Conservation (phyloP, 371 early-diverging fungal genomes). For the Syncephalastrum contaminatum region DNA sequence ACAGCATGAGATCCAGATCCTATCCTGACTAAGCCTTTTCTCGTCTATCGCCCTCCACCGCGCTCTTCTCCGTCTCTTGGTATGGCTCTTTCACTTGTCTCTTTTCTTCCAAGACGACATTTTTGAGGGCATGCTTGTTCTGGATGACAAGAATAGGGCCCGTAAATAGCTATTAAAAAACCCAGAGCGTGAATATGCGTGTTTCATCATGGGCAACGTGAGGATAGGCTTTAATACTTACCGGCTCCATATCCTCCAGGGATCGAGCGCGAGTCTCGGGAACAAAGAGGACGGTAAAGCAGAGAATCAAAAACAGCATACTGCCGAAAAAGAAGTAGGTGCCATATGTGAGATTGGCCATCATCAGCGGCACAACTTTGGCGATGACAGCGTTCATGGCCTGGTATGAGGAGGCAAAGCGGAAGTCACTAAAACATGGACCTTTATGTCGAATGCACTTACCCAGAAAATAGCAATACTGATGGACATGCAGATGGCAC, state of each 20-base stretch:
- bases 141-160: no score
- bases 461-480: constrained; percentile 61
- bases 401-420: not conserved
- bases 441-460: no score
- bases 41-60: no score
- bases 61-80: no score
- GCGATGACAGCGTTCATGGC: constrained; percentile 50
- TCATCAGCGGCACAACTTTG: constrained; percentile 49
- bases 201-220: no score
- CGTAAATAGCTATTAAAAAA: no score
- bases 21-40: no score
- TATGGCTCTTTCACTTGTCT: no score
- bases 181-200: no score
- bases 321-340: constrained; percentile 58
- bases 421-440: not conserved
- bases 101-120: no score
- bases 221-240: not conserved
- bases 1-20: no score
- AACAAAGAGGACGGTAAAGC: constrained; percentile 46
- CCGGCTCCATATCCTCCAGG: constrained; percentile 60
- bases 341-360: constrained; percentile 41
- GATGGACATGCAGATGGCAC: constrained; percentile 49
- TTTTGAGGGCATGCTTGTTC: no score
- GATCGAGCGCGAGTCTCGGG: constrained; percentile 67
- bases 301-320: constrained; percentile 41